A percentile compares a stretch with the other conserved stretches of the same genome.
phyloP scores from a whole-genome alignment of 108 stramenopile genomes.

The Pseudonitzschia multistriata region DNA sequence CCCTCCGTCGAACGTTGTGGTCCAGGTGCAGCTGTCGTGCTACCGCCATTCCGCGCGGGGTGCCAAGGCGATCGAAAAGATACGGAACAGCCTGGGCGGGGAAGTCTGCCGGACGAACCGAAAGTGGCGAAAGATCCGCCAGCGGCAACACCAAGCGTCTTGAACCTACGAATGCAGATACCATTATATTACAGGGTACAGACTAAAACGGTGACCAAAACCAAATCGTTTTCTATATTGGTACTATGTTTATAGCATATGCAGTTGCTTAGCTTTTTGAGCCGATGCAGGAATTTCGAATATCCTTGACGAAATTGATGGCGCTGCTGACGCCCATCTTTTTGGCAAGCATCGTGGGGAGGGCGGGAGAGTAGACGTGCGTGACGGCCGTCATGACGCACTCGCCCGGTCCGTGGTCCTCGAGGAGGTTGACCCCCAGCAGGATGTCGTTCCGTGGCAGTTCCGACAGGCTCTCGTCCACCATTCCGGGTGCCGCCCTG shows the following conservation, averaged over 20 bases:
- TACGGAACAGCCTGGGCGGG: constrained; percentile 54
- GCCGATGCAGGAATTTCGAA: constrained; percentile 39
- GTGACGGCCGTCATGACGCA: constrained; percentile 76
- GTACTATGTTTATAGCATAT: background rate
- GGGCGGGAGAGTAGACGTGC: constrained; percentile 72
- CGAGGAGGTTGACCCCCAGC: constrained; percentile 79
- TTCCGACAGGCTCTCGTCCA: constrained; percentile 17
- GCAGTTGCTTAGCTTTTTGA: background rate
- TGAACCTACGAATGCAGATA: background rate
- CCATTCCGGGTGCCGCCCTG: constrained; percentile 50
- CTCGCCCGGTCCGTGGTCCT: constrained; percentile 45
- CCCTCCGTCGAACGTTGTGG: background rate
- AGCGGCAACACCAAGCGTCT: constrained; percentile 24
- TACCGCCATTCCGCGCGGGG: constrained; percentile 62
- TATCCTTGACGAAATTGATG: constrained; percentile 78
- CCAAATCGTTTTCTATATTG: background rate
- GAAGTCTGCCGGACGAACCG: constrained; percentile 75
- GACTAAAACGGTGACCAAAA: background rate
- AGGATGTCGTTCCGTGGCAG: constrained; percentile 69
- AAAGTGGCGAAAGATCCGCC: constrained; percentile 68
- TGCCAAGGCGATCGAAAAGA: constrained; percentile 42
- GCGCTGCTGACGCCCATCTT: constrained; percentile 76
- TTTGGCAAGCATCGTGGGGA: constrained; percentile 70
- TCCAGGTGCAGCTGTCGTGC: constrained; percentile 41
- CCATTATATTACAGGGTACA: background rate